phyloP scores from a whole-genome alignment of 2,329 filamentous ascomycete species.

The Pyrenophora graminea region DNA sequence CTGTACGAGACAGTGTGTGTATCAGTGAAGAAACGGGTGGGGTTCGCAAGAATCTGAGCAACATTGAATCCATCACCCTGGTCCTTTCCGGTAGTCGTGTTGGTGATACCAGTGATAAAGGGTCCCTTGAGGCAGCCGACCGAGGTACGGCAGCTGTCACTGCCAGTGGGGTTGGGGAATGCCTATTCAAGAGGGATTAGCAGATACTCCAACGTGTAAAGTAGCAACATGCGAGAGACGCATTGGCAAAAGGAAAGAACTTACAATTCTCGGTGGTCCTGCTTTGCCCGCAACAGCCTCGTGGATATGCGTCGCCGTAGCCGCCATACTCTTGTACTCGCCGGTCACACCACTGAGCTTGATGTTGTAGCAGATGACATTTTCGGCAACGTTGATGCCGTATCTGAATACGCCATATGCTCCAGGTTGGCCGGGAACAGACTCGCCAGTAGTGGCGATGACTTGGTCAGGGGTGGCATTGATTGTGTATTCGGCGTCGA shows the following conservation, averaged over 20 bases:
- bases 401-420: slow-evolving; percentile 57
- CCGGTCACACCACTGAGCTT: slow-evolving; percentile 56
- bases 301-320: slow-evolving; percentile 62
- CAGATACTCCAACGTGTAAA: no score
- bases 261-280: slow-evolving; percentile 56
- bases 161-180: slow-evolving; percentile 44
- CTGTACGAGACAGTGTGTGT: slow-evolving; percentile 56
- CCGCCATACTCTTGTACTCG: slow-evolving; percentile 56
- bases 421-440: slow-evolving; percentile 50
- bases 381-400: slow-evolving; percentile 55
- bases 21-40: slow-evolving; percentile 58
- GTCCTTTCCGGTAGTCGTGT: slow-evolving; percentile 44
- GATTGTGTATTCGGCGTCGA: slow-evolving; percentile 57
- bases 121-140: slow-evolving; percentile 37
- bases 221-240: no score
- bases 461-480: slow-evolving; percentile 57
- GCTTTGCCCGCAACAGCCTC: slow-evolving; percentile 52
- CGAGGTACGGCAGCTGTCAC: slow-evolving; percentile 32
- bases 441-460: slow-evolving; percentile 48
- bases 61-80: slow-evolving; percentile 56
- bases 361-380: slow-evolving; percentile 57
- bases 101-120: slow-evolving; percentile 39
- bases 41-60: slow-evolving; percentile 56
- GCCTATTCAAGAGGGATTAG: slow-evolving; percentile 6
- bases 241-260: slow-evolving; percentile 16